phyloP scores from a whole-genome alignment of 768 basidiomycete species.

The Cubamyces lactineus region DNA sequence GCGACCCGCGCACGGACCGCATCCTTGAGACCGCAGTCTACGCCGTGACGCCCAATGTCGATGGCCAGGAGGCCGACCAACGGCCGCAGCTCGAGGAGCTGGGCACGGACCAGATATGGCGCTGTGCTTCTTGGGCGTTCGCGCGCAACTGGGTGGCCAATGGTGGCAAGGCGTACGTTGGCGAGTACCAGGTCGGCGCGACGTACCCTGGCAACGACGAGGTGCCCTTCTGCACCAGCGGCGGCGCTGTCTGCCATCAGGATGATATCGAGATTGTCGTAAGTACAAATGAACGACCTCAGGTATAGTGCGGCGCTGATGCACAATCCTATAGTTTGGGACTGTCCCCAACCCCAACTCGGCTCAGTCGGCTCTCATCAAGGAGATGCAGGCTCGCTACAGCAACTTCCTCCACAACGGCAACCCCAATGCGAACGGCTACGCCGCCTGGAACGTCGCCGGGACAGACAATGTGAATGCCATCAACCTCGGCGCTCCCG shows the following conservation, averaged over 20 bases:
- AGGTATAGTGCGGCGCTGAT: slow-evolving; percentile 31
- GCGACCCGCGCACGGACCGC: slow-evolving; percentile 44
- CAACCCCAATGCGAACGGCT: slow-evolving; percentile 58
- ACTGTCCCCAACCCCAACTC: slow-evolving; percentile 57
- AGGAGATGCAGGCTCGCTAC: slow-evolving; percentile 65
- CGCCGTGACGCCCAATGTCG: slow-evolving; percentile 35
- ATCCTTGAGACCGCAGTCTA: slow-evolving; percentile 55
- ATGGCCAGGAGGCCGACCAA: slow-evolving; percentile 46
- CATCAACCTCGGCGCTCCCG: slow-evolving; percentile 62
- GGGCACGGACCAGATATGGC: slow-evolving; percentile 73
- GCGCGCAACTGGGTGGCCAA: slow-evolving; percentile 65
- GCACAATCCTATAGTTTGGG: slow-evolving; percentile 44
- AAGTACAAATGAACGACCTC: slow-evolving; percentile 35
- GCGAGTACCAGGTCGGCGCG: slow-evolving; percentile 64
- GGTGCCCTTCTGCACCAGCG: slow-evolving; percentile 56
- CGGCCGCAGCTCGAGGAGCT: slow-evolving; percentile 58
- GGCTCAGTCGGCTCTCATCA: slow-evolving; percentile 59
- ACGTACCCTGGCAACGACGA: slow-evolving; percentile 70
- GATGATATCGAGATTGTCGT: slow-evolving; percentile 84
- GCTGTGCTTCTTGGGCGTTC: slow-evolving; percentile 73
- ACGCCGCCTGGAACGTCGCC: slow-evolving; percentile 55
- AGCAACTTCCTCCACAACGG: slow-evolving; percentile 64
- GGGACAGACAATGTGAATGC: slow-evolving; percentile 56
- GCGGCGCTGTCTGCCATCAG: slow-evolving; percentile 72
- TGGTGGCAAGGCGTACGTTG: slow-evolving; percentile 71